Conservation (phyloP, 345 rosid genomes). For the Abelmoschus esculentus region DNA sequence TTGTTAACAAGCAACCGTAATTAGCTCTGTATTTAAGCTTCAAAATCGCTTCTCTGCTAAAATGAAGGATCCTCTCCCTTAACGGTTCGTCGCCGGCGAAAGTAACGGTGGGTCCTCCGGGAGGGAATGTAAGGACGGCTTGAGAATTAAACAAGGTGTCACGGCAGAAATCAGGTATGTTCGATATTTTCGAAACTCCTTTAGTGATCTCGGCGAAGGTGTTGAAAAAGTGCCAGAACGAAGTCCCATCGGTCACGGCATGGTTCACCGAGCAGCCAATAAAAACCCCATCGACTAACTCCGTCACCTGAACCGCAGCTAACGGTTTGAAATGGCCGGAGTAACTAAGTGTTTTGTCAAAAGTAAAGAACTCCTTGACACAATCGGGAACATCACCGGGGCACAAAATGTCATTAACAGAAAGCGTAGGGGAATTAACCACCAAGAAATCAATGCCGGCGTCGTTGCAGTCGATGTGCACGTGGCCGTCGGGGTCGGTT, state of each 20-base stretch:
- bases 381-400: slow-evolving; percentile 52
- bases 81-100: slow-evolving; percentile 63
- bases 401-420: slow-evolving; percentile 32
- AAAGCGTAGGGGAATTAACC: slow-evolving; percentile 42
- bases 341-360: slow-evolving; percentile 61
- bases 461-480: slow-evolving; percentile 61
- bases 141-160: slow-evolving; percentile 53
- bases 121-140: slow-evolving; percentile 54
- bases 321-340: slow-evolving; percentile 67
- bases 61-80: slow-evolving; percentile 78
- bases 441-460: slow-evolving; percentile 63
- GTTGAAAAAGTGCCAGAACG: slow-evolving; percentile 94
- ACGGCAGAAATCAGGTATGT: slow-evolving; percentile 58
- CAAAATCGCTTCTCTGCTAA: slow-evolving; percentile 61
- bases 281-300: slow-evolving; percentile 65
- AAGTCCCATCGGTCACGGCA: slow-evolving; percentile 80
- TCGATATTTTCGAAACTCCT: slow-evolving; percentile 51
- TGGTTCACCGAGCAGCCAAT: slow-evolving; percentile 77
- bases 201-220: slow-evolving; percentile 62
- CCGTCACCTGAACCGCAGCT: slow-evolving; percentile 76
- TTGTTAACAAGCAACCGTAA: slow-evolving; percentile 7
- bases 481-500: slow-evolving; percentile 52
- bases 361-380: slow-evolving; percentile 65
- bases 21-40: slow-evolving; percentile 57
- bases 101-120: slow-evolving; percentile 66